Evolutionary conservation across 306 rosid species (phyloP), one percentile per base, ranked within the genome.

Genomic region (Glycine soja): DNA sequence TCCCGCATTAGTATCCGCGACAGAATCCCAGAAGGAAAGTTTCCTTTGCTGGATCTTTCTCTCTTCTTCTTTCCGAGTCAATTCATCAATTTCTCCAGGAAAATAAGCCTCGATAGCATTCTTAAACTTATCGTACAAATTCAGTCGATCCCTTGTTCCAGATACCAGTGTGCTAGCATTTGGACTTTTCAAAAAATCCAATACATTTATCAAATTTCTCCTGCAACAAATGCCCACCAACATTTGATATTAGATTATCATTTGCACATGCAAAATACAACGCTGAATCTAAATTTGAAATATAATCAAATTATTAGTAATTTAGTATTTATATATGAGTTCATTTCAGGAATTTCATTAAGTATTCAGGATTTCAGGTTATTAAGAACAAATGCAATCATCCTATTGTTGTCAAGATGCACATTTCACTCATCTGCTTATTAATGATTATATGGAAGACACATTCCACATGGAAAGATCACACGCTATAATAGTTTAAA

Each of bases 121-220:
- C 87, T 87, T 93, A 71, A 95, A 95, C 78, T 91, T 95, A 19
- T 88, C 97, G 13, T 90, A 77, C 88, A 95, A 84, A 85, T 95
- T 93, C 81, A 90, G 96, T 36, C 98, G 83, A 78, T 95, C 98
- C 85, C 85, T 90, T 14, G 98, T 93, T 80, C 99, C 97, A 16
- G 99, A 95, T 54, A 93, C 98, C 65, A 95, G 84, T 18, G 80
- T 82, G 83, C 92, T 86, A 3, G 98, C 99, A 81, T 93, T 95
- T 38, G 99, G 99, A 84, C 83, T 87, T 67, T 85, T 85, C 3
- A 91, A 97, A 88, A 95, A 95, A 78, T 93, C 93, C 91, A 95
- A 84, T 50, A 95, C 97, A 85, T 91, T 88, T 74, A 91, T 63
- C 86, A 95, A 85, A 88, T 95, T 93, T 72, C 95, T 88, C 91